These are phyloP conservation scores for Anacardium occidentale DNA, from an alignment of 345 rosid species.

Conservation along the genomic window DNA sequence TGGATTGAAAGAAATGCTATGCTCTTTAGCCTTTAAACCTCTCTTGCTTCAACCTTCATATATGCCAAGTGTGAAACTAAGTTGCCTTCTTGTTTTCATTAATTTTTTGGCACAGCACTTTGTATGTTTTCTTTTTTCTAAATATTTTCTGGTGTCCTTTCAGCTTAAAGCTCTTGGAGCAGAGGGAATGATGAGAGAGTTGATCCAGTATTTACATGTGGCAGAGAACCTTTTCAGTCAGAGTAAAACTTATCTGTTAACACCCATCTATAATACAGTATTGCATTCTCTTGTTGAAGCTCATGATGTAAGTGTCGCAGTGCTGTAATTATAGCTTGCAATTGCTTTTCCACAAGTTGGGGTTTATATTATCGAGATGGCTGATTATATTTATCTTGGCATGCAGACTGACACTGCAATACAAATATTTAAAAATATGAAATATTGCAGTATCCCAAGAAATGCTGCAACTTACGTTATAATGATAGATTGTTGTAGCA, in stretches of 20 bases:
- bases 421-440: constrained; percentile 58
- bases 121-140: background rate
- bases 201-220: constrained; percentile 45
- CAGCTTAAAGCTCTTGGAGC: constrained; percentile 77
- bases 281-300: constrained; percentile 64
- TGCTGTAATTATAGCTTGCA: constrained; percentile 13
- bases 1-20: background rate
- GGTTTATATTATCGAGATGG: constrained; percentile 9
- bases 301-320: constrained; percentile 47
- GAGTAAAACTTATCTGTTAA: constrained; percentile 37
- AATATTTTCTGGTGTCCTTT: constrained; percentile 2
- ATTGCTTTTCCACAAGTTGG: constrained; percentile 14
- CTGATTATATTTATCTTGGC: constrained; percentile 21
- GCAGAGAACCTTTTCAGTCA: constrained; percentile 47
- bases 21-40: background rate
- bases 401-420: constrained; percentile 57
- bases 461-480: constrained; percentile 54
- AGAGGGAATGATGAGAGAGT: constrained; percentile 71
- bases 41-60: background rate
- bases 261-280: constrained; percentile 53
- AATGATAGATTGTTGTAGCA: constrained; percentile 74
- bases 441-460: constrained; percentile 37
- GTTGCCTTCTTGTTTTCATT: background rate
- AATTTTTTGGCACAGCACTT: background rate
- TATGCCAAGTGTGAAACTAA: background rate